Conservation (phyloP, 768 basidiomycete species). For the Suillus variegatus region DNA sequence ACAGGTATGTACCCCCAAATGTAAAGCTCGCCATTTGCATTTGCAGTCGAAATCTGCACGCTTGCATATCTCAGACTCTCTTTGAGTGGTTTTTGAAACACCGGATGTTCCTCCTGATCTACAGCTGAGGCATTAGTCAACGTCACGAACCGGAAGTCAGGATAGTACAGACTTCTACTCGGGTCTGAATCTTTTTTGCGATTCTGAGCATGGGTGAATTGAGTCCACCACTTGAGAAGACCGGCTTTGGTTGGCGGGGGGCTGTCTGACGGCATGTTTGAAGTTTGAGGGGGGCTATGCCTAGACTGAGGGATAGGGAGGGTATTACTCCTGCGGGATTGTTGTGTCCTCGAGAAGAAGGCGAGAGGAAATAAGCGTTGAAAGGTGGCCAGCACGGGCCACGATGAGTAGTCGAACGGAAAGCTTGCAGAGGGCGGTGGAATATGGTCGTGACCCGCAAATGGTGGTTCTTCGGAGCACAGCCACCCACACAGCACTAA, state of each 20-base stretch:
- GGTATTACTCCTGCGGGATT: neutral
- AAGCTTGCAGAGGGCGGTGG: neutral
- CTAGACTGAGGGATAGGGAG: slow-evolving; percentile 6
- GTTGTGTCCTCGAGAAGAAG: neutral
- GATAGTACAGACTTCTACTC: slow-evolving; percentile 36
- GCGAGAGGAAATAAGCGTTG: slow-evolving; percentile 3
- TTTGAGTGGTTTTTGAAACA: slow-evolving; percentile 85
- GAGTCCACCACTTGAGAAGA: slow-evolving; percentile 83
- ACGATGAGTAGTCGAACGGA: slow-evolving; percentile 13
- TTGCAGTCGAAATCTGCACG: slow-evolving; percentile 92
- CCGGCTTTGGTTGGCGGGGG: slow-evolving; percentile 51
- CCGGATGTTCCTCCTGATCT: slow-evolving; percentile 46
- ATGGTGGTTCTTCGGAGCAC: slow-evolving; percentile 2
- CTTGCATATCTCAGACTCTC: slow-evolving; percentile 85
- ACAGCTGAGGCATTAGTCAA: slow-evolving; percentile 16
- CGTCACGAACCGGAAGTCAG: slow-evolving; percentile 2
- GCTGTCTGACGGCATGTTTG: slow-evolving; percentile 31
- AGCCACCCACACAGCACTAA: slow-evolving; percentile 4
- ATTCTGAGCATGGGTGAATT: slow-evolving; percentile 67
- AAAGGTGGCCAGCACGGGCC: slow-evolving; percentile 18
- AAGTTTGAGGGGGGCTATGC: neutral
- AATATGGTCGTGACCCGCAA: slow-evolving; percentile 8
- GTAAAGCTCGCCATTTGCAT: slow-evolving; percentile 77
- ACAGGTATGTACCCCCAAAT: slow-evolving; percentile 96
- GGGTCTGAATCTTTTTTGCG: slow-evolving; percentile 56